A percentile compares a stretch with the other conserved stretches of the same genome.
Evolutionary conservation across 1,139 yeast genomes (phyloP).

Genomic region (Magnusiomyces suaveolens): DNA sequence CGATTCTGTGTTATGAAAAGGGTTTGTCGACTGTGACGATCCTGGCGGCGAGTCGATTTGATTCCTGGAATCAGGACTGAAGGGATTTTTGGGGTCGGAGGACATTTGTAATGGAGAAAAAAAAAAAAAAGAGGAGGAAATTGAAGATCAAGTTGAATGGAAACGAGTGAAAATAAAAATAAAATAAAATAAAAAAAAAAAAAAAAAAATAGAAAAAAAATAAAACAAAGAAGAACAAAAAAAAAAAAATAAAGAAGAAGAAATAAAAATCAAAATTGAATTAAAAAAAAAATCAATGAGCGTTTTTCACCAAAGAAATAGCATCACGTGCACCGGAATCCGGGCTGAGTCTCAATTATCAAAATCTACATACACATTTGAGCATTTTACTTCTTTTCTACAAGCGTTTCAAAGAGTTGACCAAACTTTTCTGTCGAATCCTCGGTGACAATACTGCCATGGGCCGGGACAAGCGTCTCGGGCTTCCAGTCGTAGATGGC

Average conservation of each 20-base stretch:
- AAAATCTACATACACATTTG: too few relatives aligned
- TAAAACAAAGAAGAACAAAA: not conserved
- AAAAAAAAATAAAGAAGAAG: not conserved
- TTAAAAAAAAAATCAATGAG: slow-evolving; percentile 1
- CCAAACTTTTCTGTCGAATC: slow-evolving; percentile 33
- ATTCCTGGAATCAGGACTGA: too few relatives aligned
- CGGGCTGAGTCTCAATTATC: not conserved
- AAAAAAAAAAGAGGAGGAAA: too few relatives aligned
- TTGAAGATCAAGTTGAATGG: too few relatives aligned
- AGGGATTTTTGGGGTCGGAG: too few relatives aligned
- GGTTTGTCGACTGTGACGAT: too few relatives aligned
- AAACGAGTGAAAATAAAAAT: too few relatives aligned
- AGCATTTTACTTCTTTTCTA: not conserved
- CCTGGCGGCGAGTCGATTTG: too few relatives aligned
- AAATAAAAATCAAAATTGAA: not conserved
- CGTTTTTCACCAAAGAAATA: not conserved
- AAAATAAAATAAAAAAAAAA: too few relatives aligned
- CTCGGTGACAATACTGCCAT: slow-evolving; percentile 45
- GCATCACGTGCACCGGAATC: not conserved
- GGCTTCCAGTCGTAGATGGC: slow-evolving; percentile 40
- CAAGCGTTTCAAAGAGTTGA: slow-evolving; percentile 8
- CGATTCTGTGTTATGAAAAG: too few relatives aligned
- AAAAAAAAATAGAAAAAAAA: too few relatives aligned
- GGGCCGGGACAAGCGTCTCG: slow-evolving; percentile 45
- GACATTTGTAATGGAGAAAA: too few relatives aligned